A percentile compares a stretch with the other conserved stretches of the same genome.
Conservation (phyloP, 345 rosid species). For the Syzygium jambos region DNA sequence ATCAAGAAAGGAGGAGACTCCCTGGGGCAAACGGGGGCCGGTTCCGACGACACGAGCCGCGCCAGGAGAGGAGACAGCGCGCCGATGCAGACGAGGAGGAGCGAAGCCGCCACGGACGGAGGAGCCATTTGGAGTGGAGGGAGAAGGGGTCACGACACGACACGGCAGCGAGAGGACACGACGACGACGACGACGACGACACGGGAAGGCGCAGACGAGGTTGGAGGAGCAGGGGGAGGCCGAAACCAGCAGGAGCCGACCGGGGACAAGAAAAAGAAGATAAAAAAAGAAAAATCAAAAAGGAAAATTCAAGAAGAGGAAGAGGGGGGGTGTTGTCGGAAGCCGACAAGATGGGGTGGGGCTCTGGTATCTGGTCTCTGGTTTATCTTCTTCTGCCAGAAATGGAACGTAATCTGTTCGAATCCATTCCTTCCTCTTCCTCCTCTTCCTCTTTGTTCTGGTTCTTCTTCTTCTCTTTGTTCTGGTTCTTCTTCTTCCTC, state of each 20-base stretch:
- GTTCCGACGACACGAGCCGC: slow-evolving; percentile 15
- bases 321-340: background rate
- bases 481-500: background rate
- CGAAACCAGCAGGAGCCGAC: background rate
- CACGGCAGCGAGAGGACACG: background rate
- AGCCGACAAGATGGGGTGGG: background rate
- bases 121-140: slow-evolving; percentile 13
- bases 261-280: background rate
- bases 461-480: background rate
- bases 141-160: background rate
- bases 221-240: background rate
- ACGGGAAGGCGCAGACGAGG: background rate
- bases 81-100: slow-evolving; percentile 20
- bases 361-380: background rate
- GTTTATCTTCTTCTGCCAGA: background rate
- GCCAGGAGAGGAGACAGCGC: slow-evolving; percentile 8
- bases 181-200: background rate
- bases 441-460: background rate
- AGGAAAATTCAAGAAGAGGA: background rate
- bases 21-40: slow-evolving; percentile 30
- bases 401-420: background rate
- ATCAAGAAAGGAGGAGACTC: slow-evolving; percentile 31
- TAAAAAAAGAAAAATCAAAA: background rate
- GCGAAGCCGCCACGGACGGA: background rate
- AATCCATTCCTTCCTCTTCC: background rate